These are phyloP conservation scores for Clavariopsis aquatica DNA, from an alignment of 495 filamentous ascomycete genomes.

Conservation along the genomic window DNA sequence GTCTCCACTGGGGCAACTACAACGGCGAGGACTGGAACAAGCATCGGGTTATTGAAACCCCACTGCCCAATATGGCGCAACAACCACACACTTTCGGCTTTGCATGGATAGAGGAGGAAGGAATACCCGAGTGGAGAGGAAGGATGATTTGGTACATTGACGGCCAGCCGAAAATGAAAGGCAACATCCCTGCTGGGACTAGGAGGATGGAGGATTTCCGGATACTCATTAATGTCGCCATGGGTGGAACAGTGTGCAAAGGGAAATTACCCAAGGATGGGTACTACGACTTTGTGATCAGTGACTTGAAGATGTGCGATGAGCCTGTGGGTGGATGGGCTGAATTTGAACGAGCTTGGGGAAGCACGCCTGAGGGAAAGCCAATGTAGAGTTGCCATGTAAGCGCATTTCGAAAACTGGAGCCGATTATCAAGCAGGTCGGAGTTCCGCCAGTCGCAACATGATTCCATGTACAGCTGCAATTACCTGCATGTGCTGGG, in stretches of 20 bases:
- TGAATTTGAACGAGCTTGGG: slow-evolving; percentile 46
- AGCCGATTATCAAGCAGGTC: not conserved
- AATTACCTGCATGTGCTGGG: too few relatives aligned
- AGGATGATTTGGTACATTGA: slow-evolving; percentile 52
- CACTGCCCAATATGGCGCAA: slow-evolving; percentile 40
- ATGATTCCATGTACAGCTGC: too few relatives aligned
- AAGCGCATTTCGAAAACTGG: not conserved
- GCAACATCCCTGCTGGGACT: slow-evolving; percentile 45
- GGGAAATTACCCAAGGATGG: slow-evolving; percentile 47
- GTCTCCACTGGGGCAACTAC: slow-evolving; percentile 52
- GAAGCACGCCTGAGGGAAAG: slow-evolving; percentile 43
- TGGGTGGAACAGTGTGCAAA: slow-evolving; percentile 51
- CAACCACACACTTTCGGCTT: slow-evolving; percentile 42
- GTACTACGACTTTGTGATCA: slow-evolving; percentile 49
- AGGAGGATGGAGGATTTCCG: slow-evolving; percentile 48
- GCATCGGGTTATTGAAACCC: slow-evolving; percentile 47
- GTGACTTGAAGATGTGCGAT: slow-evolving; percentile 45
- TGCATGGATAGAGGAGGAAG: slow-evolving; percentile 47
- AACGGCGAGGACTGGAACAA: slow-evolving; percentile 49
- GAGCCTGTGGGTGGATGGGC: slow-evolving; percentile 49
- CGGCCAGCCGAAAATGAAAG: slow-evolving; percentile 48
- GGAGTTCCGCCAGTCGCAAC: too few relatives aligned
- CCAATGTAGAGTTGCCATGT: slow-evolving; percentile 26
- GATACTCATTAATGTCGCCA: slow-evolving; percentile 50
- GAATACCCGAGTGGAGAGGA: slow-evolving; percentile 35